Evolutionary conservation across 176 grass and related monocot species (phyloP).

Genomic region (Areca catechu): DNA sequence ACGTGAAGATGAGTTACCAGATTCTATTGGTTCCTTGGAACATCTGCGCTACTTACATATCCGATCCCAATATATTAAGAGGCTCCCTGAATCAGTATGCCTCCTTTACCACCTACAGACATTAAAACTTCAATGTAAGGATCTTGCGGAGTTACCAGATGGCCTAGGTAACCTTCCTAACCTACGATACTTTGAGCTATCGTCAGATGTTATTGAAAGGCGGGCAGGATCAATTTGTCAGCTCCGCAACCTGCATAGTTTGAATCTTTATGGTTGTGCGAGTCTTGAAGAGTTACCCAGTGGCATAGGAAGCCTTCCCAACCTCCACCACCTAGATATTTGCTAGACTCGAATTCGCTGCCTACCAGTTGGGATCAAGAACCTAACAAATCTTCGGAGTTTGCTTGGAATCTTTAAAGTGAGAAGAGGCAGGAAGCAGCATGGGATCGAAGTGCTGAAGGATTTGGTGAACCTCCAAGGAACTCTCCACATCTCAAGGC

Average conservation of each 20-base stretch:
- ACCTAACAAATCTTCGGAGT: no score
- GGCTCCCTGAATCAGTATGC: neutral
- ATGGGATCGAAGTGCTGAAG: no score
- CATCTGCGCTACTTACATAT: neutral
- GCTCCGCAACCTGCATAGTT: constrained; percentile 10
- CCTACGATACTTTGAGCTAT: neutral
- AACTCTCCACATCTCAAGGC: no score
- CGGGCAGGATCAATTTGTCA: neutral
- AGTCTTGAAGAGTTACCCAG: neutral
- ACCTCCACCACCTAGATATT: no score
- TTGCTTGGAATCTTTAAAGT: no score
- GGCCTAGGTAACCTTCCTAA: neutral
- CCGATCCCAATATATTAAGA: neutral
- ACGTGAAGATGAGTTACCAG: no score
- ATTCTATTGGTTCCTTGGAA: no score
- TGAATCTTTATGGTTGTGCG: neutral
- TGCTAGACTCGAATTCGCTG: no score
- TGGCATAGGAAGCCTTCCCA: neutral
- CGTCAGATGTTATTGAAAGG: neutral
- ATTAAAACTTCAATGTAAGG: neutral
- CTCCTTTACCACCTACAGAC: constrained; percentile 1
- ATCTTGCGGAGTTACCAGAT: neutral
- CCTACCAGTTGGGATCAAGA: no score
- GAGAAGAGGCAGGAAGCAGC: no score
- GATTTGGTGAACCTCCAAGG: no score